Conservation (phyloP, 2,329 filamentous ascomycete species). For the Ceratocystis lukuohia region DNA sequence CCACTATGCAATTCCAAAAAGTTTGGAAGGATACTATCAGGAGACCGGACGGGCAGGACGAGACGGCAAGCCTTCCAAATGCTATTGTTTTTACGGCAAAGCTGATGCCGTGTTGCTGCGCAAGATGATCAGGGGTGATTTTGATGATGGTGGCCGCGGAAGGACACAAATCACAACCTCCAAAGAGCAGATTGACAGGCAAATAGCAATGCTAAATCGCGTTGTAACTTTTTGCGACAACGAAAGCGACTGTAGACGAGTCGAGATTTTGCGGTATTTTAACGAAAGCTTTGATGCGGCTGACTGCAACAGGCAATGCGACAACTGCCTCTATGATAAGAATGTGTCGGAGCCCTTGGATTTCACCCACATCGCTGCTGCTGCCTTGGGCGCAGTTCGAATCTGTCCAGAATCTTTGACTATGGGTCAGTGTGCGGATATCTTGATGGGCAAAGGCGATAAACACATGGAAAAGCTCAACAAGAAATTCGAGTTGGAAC, state of each 20-base stretch:
- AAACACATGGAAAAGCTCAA: conserved; percentile 13
- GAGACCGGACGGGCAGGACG: conserved; percentile 91
- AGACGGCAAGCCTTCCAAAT: conserved; percentile 75
- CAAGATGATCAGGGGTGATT: conserved; percentile 70
- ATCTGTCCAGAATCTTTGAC: conserved; percentile 50
- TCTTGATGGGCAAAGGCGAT: conserved; percentile 49
- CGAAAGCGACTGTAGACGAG: conserved; percentile 69
- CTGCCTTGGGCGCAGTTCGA: conserved; percentile 54
- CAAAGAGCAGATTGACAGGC: conserved; percentile 66
- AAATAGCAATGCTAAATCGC: conserved; percentile 70
- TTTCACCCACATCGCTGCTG: conserved; percentile 59
- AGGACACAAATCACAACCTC: conserved; percentile 26
- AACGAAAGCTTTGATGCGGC: conserved; percentile 64
- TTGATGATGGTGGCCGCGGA: conserved; percentile 34
- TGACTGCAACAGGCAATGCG: conserved; percentile 64
- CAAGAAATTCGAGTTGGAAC: background rate
- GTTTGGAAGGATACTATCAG: conserved; percentile 94
- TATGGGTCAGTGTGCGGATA: conserved; percentile 67
- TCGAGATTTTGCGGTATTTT: conserved; percentile 87
- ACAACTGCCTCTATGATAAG: conserved; percentile 66
- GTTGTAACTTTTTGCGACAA: conserved; percentile 88
- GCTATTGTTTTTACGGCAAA: conserved; percentile 80
- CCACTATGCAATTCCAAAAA: conserved; percentile 85
- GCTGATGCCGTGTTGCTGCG: conserved; percentile 59
- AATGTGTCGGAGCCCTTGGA: conserved; percentile 59